Evolutionary conservation across 2,329 filamentous ascomycete species (phyloP).

Genomic region (Stemphylium lycopersici): DNA sequence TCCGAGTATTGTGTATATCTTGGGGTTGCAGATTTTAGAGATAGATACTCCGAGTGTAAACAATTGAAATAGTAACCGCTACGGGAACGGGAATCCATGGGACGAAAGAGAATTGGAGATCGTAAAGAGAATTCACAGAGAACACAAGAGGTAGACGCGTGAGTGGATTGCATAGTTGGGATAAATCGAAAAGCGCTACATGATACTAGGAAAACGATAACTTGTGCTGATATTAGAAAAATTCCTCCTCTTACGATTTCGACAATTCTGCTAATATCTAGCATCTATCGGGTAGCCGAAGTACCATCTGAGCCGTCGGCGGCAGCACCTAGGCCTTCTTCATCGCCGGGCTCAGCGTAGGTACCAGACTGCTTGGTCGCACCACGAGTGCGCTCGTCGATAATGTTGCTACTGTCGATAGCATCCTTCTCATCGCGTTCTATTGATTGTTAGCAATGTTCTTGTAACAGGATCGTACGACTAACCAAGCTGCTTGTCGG

Average conservation of each 20-base stretch:
- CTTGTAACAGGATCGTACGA: not conserved
- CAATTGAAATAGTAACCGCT: too few relatives aligned
- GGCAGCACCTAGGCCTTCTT: slow-evolving; percentile 54
- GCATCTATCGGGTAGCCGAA: slow-evolving; percentile 19
- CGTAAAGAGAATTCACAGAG: too few relatives aligned
- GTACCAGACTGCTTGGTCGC: slow-evolving; percentile 53
- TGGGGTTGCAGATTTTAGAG: too few relatives aligned
- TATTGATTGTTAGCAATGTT: slow-evolving; percentile 18
- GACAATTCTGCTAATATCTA: too few relatives aligned
- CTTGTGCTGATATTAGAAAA: not conserved
- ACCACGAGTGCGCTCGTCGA: slow-evolving; percentile 56
- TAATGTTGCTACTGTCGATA: slow-evolving; percentile 56
- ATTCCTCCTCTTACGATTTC: not conserved
- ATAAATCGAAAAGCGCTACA: too few relatives aligned
- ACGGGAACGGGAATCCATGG: too few relatives aligned
- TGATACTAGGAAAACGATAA: not conserved
- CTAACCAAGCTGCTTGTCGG: slow-evolving; percentile 56
- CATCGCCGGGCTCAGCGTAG: slow-evolving; percentile 60
- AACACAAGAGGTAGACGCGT: too few relatives aligned
- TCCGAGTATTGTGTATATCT: too few relatives aligned
- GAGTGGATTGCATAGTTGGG: too few relatives aligned
- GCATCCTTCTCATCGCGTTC: slow-evolving; percentile 57
- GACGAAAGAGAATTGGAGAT: too few relatives aligned
- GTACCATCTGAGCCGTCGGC: slow-evolving; percentile 46
- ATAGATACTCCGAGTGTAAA: too few relatives aligned